Percentiles rank a stretch among this genome's conserved stretches.
Conservation (phyloP, 257 asterid species). For the Dorcoceras hygrometricum region DNA sequence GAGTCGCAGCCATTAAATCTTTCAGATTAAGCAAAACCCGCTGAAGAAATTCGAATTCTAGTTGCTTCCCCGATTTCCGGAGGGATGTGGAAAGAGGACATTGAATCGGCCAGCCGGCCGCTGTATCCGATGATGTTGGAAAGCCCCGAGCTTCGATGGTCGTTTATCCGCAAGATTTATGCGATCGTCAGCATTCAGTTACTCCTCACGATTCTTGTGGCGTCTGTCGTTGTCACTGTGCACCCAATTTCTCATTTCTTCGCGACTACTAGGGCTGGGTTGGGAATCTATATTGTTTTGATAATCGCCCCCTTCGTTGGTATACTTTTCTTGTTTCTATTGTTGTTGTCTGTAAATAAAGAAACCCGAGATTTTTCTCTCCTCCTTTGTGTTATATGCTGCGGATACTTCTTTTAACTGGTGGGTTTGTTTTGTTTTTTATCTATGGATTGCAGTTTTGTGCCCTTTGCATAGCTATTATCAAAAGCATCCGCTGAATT, state of each 20-base stretch:
- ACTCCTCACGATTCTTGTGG: constrained; percentile 60
- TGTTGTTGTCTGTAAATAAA: neutral
- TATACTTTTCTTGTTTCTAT: constrained; percentile 12
- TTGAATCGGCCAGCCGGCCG: constrained; percentile 43
- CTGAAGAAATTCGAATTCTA: too few relatives aligned
- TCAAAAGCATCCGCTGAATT: constrained; percentile 80
- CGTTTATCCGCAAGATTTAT: constrained; percentile 71
- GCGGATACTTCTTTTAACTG: neutral
- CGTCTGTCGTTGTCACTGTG: constrained; percentile 48
- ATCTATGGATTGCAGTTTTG: constrained; percentile 51
- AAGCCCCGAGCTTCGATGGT: constrained; percentile 70
- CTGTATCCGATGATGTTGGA: constrained; percentile 75
- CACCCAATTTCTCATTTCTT: constrained; percentile 55
- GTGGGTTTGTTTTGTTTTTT: neutral
- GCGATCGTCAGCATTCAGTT: constrained; percentile 54
- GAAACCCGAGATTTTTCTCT: neutral
- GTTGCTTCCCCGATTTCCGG: too few relatives aligned
- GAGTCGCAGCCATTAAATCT: too few relatives aligned
- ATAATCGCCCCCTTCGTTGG: constrained; percentile 58
- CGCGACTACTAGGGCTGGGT: constrained; percentile 46
- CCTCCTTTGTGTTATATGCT: neutral
- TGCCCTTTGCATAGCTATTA: constrained; percentile 63
- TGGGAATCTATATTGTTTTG: constrained; percentile 53
- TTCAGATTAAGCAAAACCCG: too few relatives aligned
- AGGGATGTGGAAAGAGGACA: constrained; percentile 59